A percentile compares a stretch with the other conserved stretches of the same genome.
phyloP scores from a whole-genome alignment of 1,139 yeast genomes.

The Pichia sp. region DNA sequence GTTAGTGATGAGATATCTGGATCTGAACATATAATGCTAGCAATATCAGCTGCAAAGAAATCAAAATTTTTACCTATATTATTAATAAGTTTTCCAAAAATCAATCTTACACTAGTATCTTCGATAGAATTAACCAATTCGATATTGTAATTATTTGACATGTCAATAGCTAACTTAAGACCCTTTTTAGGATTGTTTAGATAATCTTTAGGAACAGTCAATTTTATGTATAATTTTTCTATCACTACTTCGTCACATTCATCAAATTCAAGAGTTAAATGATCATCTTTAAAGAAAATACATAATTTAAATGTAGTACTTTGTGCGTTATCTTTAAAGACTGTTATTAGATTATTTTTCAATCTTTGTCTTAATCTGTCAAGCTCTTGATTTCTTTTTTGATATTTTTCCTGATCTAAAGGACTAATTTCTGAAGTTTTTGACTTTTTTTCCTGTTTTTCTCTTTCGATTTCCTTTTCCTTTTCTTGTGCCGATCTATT shows the following conservation, averaged over 20 bases:
- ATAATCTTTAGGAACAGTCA: conserved; percentile 28
- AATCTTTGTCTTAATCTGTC: conserved; percentile 25
- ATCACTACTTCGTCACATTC: conserved; percentile 23
- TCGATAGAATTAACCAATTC: conserved; percentile 24
- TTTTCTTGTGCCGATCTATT: neutral
- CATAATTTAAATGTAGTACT: conserved; percentile 24
- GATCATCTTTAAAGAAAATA: conserved; percentile 23
- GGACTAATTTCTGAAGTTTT: neutral
- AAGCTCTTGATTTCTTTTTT: conserved; percentile 21
- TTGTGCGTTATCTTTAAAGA: conserved; percentile 26
- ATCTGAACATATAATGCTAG: conserved; percentile 12
- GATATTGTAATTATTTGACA: conserved; percentile 24
- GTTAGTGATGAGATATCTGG: neutral
- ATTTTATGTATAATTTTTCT: conserved; percentile 22
- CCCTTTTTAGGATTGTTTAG: conserved; percentile 34
- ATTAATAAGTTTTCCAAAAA: conserved; percentile 27
- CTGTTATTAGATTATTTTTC: conserved; percentile 14
- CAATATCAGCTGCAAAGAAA: conserved; percentile 19
- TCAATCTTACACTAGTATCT: conserved; percentile 24
- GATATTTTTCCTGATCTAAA: conserved; percentile 12
- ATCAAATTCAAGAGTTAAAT: conserved; percentile 26
- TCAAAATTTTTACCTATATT: conserved; percentile 27
- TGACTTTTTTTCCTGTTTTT: neutral
- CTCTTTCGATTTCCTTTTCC: conserved; percentile 4
- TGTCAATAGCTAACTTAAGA: conserved; percentile 31